phyloP scores from a whole-genome alignment of 1,284 basidiomycete species.

The Taiwanofungus camphoratus region DNA sequence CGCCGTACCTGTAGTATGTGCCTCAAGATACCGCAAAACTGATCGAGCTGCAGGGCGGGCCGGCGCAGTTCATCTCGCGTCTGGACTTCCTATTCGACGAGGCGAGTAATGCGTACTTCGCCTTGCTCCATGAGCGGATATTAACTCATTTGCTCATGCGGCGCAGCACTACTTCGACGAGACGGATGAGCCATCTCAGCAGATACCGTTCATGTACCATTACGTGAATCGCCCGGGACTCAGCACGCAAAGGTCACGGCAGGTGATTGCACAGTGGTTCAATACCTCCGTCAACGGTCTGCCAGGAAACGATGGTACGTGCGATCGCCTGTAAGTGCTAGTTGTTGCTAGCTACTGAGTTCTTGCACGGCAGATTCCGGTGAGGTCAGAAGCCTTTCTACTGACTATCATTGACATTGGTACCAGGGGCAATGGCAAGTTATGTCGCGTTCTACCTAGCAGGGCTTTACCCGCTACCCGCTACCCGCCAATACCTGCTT shows the following conservation, averaged over 20 bases:
- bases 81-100: conserved; percentile 53
- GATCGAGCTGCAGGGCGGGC: conserved; percentile 54
- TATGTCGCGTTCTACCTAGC: conserved; percentile 56
- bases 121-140: neutral
- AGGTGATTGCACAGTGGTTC: conserved; percentile 49
- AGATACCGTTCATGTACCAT: conserved; percentile 63
- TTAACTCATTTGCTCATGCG: neutral
- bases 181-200: conserved; percentile 57
- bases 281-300: conserved; percentile 50
- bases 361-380: conserved; percentile 35
- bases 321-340: neutral
- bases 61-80: conserved; percentile 44
- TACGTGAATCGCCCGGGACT: conserved; percentile 52
- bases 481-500: conserved; percentile 52
- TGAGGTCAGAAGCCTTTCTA: conserved; percentile 7
- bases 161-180: conserved; percentile 44
- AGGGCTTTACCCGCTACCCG: conserved; percentile 58
- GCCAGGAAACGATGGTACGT: conserved; percentile 55
- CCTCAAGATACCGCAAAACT: conserved; percentile 60
- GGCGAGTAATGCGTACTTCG: conserved; percentile 20
- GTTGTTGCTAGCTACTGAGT: neutral
- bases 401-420: too few species aligned
- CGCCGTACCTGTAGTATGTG: conserved; percentile 39
- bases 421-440: conserved; percentile 60
- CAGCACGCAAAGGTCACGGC: conserved; percentile 50